These are phyloP conservation scores for Alternaria sp. DNA, from an alignment of 2,329 filamentous ascomycete species.

Conservation along the genomic window DNA sequence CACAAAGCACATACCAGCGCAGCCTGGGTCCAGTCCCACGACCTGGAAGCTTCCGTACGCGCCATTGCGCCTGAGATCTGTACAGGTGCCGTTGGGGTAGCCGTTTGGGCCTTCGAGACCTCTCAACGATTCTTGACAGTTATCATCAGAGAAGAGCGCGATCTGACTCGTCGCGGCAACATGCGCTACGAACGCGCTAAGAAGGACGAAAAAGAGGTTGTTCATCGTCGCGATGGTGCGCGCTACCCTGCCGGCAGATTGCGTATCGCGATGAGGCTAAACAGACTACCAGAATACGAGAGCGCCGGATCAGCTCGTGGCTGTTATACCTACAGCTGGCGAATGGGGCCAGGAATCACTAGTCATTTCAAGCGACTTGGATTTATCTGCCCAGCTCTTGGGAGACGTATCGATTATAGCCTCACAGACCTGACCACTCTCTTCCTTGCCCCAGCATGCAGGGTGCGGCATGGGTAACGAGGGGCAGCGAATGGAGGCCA, in stretches of 20 bases:
- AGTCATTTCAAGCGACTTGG: not conserved
- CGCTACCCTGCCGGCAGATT: not conserved
- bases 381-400: constrained; percentile 5
- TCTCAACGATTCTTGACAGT: constrained; percentile 19
- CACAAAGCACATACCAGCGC: constrained; percentile 26
- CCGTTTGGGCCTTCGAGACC: constrained; percentile 26
- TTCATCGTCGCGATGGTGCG: constrained; percentile 5
- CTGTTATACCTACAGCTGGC: constrained; percentile 7
- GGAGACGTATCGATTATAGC: constrained; percentile 5
- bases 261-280: not conserved
- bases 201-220: not conserved
- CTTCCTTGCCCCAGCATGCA: not conserved
- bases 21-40: constrained; percentile 35
- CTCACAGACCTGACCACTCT: not conserved
- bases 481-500: constrained; percentile 8
- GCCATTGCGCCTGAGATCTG: constrained; percentile 21
- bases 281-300: constrained; percentile 2
- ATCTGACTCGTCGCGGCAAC: constrained; percentile 14
- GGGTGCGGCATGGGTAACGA: constrained; percentile 1
- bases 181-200: not conserved
- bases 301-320: constrained; percentile 1
- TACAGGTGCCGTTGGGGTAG: constrained; percentile 29
- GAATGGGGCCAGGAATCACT: not conserved
- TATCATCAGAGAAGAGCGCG: constrained; percentile 20
- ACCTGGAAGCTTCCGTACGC: constrained; percentile 34